These are phyloP conservation scores for Penicillium pancosmium DNA, from an alignment of 495 filamentous ascomycete genomes.

Conservation along the genomic window DNA sequence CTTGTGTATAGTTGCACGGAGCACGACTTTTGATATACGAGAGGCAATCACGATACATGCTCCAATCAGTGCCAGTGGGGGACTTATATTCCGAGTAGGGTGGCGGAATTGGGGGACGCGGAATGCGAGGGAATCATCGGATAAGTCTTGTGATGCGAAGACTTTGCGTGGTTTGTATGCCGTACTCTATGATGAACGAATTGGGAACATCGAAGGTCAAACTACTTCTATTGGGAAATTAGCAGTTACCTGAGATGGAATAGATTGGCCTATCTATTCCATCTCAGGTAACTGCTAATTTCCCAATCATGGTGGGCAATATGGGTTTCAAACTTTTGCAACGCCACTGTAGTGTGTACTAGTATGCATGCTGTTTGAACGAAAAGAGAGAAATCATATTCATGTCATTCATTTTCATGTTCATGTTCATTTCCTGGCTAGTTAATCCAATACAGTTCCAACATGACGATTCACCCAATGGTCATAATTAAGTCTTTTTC, in stretches of 20 bases:
- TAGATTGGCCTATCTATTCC: no score
- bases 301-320: no score
- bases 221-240: no score
- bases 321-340: no score
- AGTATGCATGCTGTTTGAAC: neutral
- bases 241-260: no score
- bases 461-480: neutral
- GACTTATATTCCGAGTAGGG: neutral
- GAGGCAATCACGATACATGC: conserved; percentile 1
- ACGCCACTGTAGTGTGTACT: no score
- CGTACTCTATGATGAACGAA: neutral
- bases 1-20: conserved; percentile 2
- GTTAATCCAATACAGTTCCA: neutral
- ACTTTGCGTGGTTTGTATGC: neutral
- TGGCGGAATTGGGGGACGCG: conserved; percentile 1
- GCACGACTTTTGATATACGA: neutral
- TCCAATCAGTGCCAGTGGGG: neutral
- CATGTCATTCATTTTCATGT: neutral
- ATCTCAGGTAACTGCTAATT: no score
- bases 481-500: neutral
- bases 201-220: no score
- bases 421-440: neutral
- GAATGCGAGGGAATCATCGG: neutral
- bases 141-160: neutral
- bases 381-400: neutral